Base-by-base conservation (phyloP, 306 rosid species). In the Cucurbita moschata region DNA sequence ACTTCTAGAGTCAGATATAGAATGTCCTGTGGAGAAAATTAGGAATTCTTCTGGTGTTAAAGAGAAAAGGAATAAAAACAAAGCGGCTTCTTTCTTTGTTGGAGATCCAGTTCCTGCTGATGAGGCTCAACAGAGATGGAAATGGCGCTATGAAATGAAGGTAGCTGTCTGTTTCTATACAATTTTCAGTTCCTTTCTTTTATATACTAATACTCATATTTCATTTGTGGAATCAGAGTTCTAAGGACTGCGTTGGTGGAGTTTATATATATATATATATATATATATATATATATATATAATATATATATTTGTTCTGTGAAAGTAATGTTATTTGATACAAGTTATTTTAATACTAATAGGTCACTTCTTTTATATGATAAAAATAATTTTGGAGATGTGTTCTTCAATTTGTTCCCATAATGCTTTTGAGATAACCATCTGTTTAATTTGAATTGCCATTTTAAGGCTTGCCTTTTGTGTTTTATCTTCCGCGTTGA, bases 71-170 rank as follows among this genome's bases (percentile, higher is more conserved):
- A 70, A 76, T 62, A 55, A 69, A 18, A 4, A 47, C 16, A 66
- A 68, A 71, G 58, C 14, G 60, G 63, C 44, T 76, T 9, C 83
- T 79, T 84, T 64, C 76, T 93, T 93, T 77, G 44, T 88, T 77
- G 96, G 96, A 72, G 93, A 90, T 81, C 93, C 96, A 67, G 79
- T 90, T 79, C 88, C 91, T 42, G 86, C 79, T 57, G 85, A 79
- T 69, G 96, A 93, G 85, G 96, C 98, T 82, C 96, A 71, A 55
- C 79, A 85, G 63, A 86, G 86, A 86, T 93, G 98, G 98, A 85
- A 85, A 51, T 93, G 98, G 98, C 96, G 98, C 23, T 93, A 93
- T 75, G 87, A 87, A 79, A 63, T 88, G 85, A 93, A 90, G 98
- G 98, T 90, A 18, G 74, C 76, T 69, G 62, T 75, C 79, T 11